Evolutionary conservation across 1,284 basidiomycete species (phyloP), one percentile per base, ranked within the genome.

Genomic region (Leccinum solheimii): DNA sequence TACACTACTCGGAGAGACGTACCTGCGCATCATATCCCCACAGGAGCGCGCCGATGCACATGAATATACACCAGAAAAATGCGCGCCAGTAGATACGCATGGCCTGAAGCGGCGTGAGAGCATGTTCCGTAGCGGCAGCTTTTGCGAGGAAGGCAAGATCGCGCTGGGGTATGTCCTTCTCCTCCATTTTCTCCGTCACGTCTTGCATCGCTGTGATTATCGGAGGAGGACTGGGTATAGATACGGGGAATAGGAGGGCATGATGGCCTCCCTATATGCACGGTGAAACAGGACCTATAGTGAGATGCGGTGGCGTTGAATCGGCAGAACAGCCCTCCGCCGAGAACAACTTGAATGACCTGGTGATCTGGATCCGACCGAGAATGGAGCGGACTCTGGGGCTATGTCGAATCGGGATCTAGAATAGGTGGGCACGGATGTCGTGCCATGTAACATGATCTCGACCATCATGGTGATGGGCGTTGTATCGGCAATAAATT

Each of bases 1-100:
- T 26, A 26, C 26, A 5, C 7, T 27, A 27, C 26, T 27, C 27
- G 30, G 30, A 30, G 9, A 30, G 19, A 63, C 64, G 3, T 30
- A 69, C 72, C 64, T 70, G 73, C 4, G 65, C 36, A 49, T 72
- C 73, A 13, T 71, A 72, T 0, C 72, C 73, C 67, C 69, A 72
- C 63, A 68, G 61, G 27, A 75, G 63, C 1, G 66, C 68, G 2
- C 72, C 63, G 7, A 71, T 58, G 21, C 64, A 75, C 53, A 72
- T 64, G 55, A 75, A 72, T 3, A 72, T 0, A n/a, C 67, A 72
- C 72, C 72, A 72, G 2, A 54, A 21, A 4, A 72, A 62, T 3
- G 64, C 68, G 51, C 71, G 68, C 72, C 70, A 75, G 55, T 73
- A 57, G 5, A 32, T 66, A 1, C 49, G 52, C 56, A 75, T 64